Base-by-base conservation (phyloP, 2,329 filamentous ascomycete genomes). In the Fusarium drepaniforme region DNA sequence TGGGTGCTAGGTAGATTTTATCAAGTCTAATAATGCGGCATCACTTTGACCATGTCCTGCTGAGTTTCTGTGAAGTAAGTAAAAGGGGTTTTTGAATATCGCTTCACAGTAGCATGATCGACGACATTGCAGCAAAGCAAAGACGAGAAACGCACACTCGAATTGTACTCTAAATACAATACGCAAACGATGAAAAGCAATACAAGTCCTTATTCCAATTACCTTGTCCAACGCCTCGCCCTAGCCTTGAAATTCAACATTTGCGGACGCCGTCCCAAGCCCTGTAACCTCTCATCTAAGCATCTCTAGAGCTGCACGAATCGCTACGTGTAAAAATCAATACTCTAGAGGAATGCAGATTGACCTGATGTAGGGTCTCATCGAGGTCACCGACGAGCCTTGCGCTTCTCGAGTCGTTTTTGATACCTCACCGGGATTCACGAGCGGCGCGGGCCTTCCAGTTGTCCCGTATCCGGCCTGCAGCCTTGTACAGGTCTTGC, bases 401-500 rank as follows among this genome's bases (percentile, higher is more conserved):
- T 64, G 33, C 37, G 11, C 23, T 49, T 64, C 42, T 16, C 40
- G 28, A 42, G 37, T 78, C 49, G 40, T n/a, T 56, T 53, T 49
- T 21, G 89, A 86, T 84, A 97, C 97, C 92, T 95, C 61, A 76
- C 51, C 72, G 74, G 28, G 62, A 21, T 25, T 59, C 49, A 44
- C 63, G 63, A 18, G 63, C 71, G 13, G 71, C 68, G 33, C 74
- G 71, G 66, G 89, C 86, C 84, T 98, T 98, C 92, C 95, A 98
- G 16, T 91, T 92, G 35, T 92, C 90, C 75, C 93, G 91, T 76
- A 98, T 96, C n/a, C 84, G 86, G 42, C 88, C 89, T 33, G 93
- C 93, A 1, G 90, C 88, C 3, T 85, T 88, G 56, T 96, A 88
- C 38, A 99, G 87, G 80, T 99, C 95, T 67, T 94, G 88, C 83